Base-by-base conservation (phyloP, 805 yeast genomes). In the Kazachstania kunashirensis region DNA sequence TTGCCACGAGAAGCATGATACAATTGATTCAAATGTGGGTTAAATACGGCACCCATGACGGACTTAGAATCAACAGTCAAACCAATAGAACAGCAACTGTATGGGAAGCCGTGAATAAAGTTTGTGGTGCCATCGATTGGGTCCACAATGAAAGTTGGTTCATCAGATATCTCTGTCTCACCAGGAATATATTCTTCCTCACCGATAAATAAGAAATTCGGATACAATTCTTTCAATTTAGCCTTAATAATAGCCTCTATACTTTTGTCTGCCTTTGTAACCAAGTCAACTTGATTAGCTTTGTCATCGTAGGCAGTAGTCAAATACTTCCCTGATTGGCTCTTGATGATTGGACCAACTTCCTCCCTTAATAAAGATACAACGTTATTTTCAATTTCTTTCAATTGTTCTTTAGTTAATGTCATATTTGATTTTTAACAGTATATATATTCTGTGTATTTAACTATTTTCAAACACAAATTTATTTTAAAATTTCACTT, bases 51-150 rank as follows among this genome's bases (percentile, higher is more conserved):
- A 19, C 83, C 83, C n/a, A 76, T 76, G 0, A 63, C 70, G 1
- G 82, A 71, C 37, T 53, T 53, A 28, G 65, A 63, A 41, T 62
- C 50, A 13, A 70, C 53, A 1, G 79, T 65, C 37, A 77, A 65
- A 0, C 82, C 82, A 26, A 77, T 49, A 1, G 82, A 77, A 33
- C 74, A 73, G 54, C 81, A 76, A 30, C 76, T 68, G 50, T 65
- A 71, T 2, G 82, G 83, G 57, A 72, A 77, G 31, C 64, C 67
- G 50, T 77, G 83, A 35, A 75, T 67, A 52, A 77, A 77, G 53
- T 77, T 72, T 5, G 79, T 74, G 1, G 83, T 77, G 10, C 82
- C 82, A 45, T 75, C 80, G 50, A 74, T 71, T 29, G 79, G 79
- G 47, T 76, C 82, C 15, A 77, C 77, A 37, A 77, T 67, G 48